Evolutionary conservation across 2,329 filamentous ascomycete genomes (phyloP).

Genomic region (Pseudogymnoascus sp.): DNA sequence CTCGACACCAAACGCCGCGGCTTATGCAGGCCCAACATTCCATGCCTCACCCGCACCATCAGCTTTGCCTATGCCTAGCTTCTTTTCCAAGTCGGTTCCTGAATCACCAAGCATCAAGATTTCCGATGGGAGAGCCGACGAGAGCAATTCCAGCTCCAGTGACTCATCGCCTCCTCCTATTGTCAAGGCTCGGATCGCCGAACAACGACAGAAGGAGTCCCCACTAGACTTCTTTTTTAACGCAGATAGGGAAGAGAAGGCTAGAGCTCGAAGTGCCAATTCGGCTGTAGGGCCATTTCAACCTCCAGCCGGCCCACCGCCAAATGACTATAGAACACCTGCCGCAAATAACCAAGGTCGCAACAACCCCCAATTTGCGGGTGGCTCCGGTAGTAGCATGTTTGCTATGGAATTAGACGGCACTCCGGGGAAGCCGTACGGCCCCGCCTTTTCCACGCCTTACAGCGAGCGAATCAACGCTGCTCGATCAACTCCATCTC

Average conservation of each 20-base stretch:
- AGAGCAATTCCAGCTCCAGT: slow-evolving; percentile 22
- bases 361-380: slow-evolving; percentile 34
- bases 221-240: slow-evolving; percentile 88
- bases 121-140: slow-evolving; percentile 24
- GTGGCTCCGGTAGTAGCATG: slow-evolving; percentile 45
- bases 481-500: slow-evolving; percentile 31
- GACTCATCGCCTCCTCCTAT: slow-evolving; percentile 34
- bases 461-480: slow-evolving; percentile 56
- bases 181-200: slow-evolving; percentile 46
- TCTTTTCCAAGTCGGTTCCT: slow-evolving; percentile 69
- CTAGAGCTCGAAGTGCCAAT: slow-evolving; percentile 49
- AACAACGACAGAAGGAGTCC: slow-evolving; percentile 57
- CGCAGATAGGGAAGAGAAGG: slow-evolving; percentile 73
- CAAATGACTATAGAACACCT: slow-evolving; percentile 26
- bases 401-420: slow-evolving; percentile 65
- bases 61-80: slow-evolving; percentile 82
- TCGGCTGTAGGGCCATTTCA: slow-evolving; percentile 40
- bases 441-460: slow-evolving; percentile 61
- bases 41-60: slow-evolving; percentile 91
- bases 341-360: slow-evolving; percentile 25
- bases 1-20: slow-evolving; percentile 39
- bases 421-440: slow-evolving; percentile 47
- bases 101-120: slow-evolving; percentile 47
- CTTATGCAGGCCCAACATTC: slow-evolving; percentile 90
- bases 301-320: slow-evolving; percentile 38